These are phyloP conservation scores for Pythium aphanidermatum DNA, from an alignment of 352 stramenopile genomes.

Conservation along the genomic window DNA sequence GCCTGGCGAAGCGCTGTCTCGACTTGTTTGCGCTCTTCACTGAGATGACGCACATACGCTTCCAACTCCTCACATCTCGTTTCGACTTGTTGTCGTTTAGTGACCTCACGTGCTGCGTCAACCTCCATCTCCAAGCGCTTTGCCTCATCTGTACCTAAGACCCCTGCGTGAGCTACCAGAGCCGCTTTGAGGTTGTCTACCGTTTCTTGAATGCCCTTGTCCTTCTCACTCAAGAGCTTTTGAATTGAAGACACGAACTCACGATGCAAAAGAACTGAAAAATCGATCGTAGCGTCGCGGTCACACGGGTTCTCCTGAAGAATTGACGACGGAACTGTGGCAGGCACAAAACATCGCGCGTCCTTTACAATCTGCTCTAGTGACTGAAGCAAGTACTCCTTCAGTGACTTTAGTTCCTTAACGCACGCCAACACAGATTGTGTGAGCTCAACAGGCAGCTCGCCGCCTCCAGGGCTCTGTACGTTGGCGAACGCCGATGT, in stretches of 20 bases:
- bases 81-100: conserved; percentile 25
- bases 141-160: conserved; percentile 29
- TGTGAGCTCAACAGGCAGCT: conserved; percentile 51
- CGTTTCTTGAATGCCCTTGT: conserved; percentile 19
- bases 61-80: conserved; percentile 37
- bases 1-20: conserved; percentile 32
- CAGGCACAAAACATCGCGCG: conserved; percentile 13
- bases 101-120: conserved; percentile 22
- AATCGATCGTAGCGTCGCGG: conserved; percentile 47
- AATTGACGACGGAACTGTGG: conserved; percentile 13
- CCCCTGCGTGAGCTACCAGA: conserved; percentile 22
- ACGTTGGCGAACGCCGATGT: conserved; percentile 22
- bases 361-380: conserved; percentile 38
- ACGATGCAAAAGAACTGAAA: conserved; percentile 45
- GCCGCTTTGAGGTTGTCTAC: conserved; percentile 24
- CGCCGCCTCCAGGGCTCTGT: neutral
- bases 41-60: conserved; percentile 33
- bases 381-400: conserved; percentile 58
- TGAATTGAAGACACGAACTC: conserved; percentile 47
- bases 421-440: conserved; percentile 56
- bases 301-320: conserved; percentile 20
- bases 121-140: conserved; percentile 42
- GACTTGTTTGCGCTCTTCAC: conserved; percentile 48
- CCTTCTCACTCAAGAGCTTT: conserved; percentile 26
- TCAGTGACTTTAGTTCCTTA: conserved; percentile 66